Evolutionary conservation across 1,284 basidiomycete species (phyloP).

Genomic region (Retiboletus flavoniger): DNA sequence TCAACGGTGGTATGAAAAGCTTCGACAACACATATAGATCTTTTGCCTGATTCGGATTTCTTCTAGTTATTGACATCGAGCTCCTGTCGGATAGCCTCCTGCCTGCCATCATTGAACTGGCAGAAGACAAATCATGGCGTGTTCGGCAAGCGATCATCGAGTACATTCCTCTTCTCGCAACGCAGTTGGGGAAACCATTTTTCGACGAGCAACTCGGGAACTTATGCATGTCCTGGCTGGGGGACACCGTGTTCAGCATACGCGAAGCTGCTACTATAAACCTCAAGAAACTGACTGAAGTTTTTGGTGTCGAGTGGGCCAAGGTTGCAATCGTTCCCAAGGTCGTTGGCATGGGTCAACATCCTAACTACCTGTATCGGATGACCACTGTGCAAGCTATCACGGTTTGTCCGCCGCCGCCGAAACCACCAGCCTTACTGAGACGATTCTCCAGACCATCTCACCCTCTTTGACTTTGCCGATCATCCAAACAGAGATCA

Average conservation of each 20-base stretch:
- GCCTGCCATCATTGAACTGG: slow-evolving; percentile 96
- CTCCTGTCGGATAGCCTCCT: slow-evolving; percentile 93
- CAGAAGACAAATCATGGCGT: slow-evolving; percentile 99
- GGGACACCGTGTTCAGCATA: slow-evolving; percentile 98
- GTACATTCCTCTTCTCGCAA: slow-evolving; percentile 94
- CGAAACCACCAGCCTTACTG: slow-evolving; percentile 4
- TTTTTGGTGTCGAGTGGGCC: slow-evolving; percentile 99
- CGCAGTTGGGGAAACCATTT: slow-evolving; percentile 94
- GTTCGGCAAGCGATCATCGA: slow-evolving; percentile 99
- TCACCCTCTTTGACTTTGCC: slow-evolving; percentile 88
- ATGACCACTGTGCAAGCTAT: slow-evolving; percentile 99
- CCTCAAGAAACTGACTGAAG: slow-evolving; percentile 95
- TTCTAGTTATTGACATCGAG: slow-evolving; percentile 93
- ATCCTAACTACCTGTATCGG: slow-evolving; percentile 96
- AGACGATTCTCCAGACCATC: slow-evolving; percentile 68
- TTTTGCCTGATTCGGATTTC: slow-evolving; percentile 15
- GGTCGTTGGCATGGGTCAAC: slow-evolving; percentile 95
- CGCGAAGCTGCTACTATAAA: slow-evolving; percentile 97
- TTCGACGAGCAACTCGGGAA: slow-evolving; percentile 98
- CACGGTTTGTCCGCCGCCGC: slow-evolving; percentile 59
- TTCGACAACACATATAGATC: neutral
- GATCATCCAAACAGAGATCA: slow-evolving; percentile 83
- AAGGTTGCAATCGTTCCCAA: slow-evolving; percentile 94
- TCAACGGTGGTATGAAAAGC: slow-evolving; percentile 76
- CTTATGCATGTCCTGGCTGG: slow-evolving; percentile 99